Evolutionary conservation across 768 basidiomycete species (phyloP), one percentile per base, ranked within the genome.

Genomic region (Cyathus striatus): DNA sequence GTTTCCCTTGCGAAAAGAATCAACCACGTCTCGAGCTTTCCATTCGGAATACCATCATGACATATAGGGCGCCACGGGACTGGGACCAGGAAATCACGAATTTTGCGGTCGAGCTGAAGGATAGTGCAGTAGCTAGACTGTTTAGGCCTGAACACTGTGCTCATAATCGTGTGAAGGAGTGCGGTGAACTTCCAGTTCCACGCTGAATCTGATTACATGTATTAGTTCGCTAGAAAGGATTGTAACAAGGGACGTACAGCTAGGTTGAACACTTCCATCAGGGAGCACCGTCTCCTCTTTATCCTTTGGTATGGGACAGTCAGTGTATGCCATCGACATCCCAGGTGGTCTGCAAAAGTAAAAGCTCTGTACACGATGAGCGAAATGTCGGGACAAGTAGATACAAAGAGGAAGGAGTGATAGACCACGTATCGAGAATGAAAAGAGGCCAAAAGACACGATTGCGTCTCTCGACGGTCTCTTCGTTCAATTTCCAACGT

Each of bases 401-500:
- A 10, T 12, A 25, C 9, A 38, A 44, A 5, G 42, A 23, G 22
- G 34, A 26, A 14, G 18, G 18, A 49, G 63, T 37, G 51, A 87
- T 86, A 27, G 75, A 59, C 70, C 76, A 78, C 0, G 80, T 79
- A 51, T 87, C 86, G 21, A 75, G 55, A 20, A 66, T 49, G 52
- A 82, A 86, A n/a, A 86, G 56, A 38, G 81, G 76, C 82, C 84
- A 89, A 54, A 86, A 86, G 9, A 82, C 61, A 17, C 66, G 66
- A 41, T 67, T 72, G 14, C 85, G 75, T 42, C 69, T 64, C 45
- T 78, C 65, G 13, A 64, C 55, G 27, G 66, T 57, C 17, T 61
- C 58, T 21, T 70, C 64, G 14, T 70, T 64, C 4, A 87, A 64
- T 23, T 77, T 72, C 78, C 83, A 87, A 21, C 79, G 69, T 5